Percentiles rank a stretch among this genome's conserved stretches.
Evolutionary conservation across 2,329 filamentous ascomycete species (phyloP).

Genomic region (Aureobasidium uvarum): DNA sequence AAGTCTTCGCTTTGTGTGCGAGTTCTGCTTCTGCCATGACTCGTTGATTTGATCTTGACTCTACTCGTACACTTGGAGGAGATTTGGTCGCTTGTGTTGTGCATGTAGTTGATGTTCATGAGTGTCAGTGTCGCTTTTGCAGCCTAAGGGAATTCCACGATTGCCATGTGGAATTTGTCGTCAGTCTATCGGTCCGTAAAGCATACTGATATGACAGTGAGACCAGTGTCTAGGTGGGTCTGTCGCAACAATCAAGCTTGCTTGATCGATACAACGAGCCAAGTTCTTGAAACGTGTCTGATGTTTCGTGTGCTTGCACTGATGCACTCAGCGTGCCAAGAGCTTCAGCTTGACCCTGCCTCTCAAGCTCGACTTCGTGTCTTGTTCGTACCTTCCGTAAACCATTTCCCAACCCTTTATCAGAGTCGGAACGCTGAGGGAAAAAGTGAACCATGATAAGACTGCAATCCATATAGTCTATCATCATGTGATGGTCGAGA

Average conservation of each 20-base stretch:
- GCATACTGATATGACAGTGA: neutral
- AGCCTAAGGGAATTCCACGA: neutral
- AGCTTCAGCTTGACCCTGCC: neutral
- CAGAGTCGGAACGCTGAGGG: neutral
- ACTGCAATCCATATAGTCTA: neutral
- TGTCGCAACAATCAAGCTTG: neutral
- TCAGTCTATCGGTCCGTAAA: neutral
- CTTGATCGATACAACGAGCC: neutral
- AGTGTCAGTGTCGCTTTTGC: neutral
- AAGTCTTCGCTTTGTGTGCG: neutral
- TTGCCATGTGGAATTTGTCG: neutral
- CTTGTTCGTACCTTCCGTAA: neutral
- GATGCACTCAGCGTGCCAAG: neutral
- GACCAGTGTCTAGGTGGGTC: neutral
- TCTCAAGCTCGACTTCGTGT: neutral
- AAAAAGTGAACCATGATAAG: neutral
- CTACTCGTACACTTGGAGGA: too few relatives aligned
- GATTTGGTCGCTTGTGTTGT: neutral
- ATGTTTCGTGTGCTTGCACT: constrained; percentile 1
- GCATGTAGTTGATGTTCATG: neutral
- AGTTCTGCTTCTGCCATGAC: neutral
- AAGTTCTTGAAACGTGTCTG: constrained; percentile 1
- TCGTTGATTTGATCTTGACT: neutral
- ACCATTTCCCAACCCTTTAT: neutral
- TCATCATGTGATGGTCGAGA: neutral